Evolutionary conservation across 139 green algal species (phyloP), one percentile per base, ranked within the genome.

Genomic region (Marvania coccoides): DNA sequence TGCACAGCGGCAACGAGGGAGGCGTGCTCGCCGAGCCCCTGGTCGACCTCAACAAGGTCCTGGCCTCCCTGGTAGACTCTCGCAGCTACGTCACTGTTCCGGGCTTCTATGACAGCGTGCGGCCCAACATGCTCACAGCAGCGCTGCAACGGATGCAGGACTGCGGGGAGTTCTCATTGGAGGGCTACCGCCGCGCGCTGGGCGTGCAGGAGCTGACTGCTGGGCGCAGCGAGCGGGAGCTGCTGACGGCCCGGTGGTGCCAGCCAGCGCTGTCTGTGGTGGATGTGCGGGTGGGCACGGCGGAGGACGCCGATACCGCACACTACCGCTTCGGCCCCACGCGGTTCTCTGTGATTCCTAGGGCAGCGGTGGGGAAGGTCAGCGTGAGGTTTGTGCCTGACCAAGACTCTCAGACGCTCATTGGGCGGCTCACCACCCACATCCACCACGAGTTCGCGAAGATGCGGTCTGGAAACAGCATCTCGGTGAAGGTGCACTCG

Each of bases 1-100:
- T 98, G 39, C 93, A 98, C 81, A 88, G 73, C 38, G 93, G 93
- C 71, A 97, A 97, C 60, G 89, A 98, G 51, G 93, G 93, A 29
- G 93, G 93, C 46, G 85, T 95, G 33, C 95, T 97, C 73, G 84
- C 75, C 9, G 93, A 98, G 83, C 93, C 93, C 0, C 85, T 98
- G 73, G 79, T 77, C 2, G 87, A 97, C 76, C 82, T 98, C 38
- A 80, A 87, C 35, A 86, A 89, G 58, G 63, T 83, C 6, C 75
- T 93, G 51, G 78, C 72, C 42, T 81, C 73, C 4, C 68, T 95
- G 47, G 69, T 88, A 23, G 83, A 88, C 69, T 67, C 38, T 26
- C 65, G 73, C 36, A 78, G 69, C 72, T 76, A 63, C 42, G 42
- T 80, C 4, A 62, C 59, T 58, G 79, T 93, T 28, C 81, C 85